Base-by-base conservation (phyloP, 2,329 filamentous ascomycete species). In the Emmonsiellopsis sp. region DNA sequence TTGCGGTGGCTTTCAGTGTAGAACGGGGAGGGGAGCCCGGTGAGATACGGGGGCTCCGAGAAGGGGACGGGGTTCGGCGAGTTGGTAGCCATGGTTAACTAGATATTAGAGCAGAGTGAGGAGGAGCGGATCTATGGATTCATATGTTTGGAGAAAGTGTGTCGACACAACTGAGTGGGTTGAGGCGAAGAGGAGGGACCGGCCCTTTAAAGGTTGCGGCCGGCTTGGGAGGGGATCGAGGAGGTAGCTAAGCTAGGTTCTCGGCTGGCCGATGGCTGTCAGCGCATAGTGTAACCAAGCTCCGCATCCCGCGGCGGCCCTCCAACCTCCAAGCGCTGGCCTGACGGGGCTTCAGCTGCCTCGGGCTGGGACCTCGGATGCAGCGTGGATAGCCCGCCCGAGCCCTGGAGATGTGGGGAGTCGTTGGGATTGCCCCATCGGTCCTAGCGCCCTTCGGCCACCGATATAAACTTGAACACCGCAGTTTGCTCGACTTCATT, bases 21-120 rank as follows among this genome's bases (percentile, higher is more conserved):
- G 71, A 88, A 86, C 10, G 86, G 82, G 0, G 83, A 86, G 0
- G 86, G 86, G 2, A 88, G 74, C 51, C 85, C 85, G 60, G 75
- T 75, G 46, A 89, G 76, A 71, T 84, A 89, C 1, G 85, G 79
- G 1, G 86, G 86, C 61, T 90, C 86, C 5, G 84, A 83, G 71
- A 89, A 87, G 49, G 86, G 86, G 31, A 87, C 66, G 3, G 73
- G 65, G 46, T 65, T 65, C 8, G 53, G 45, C 9, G 65, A 63
- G 43, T 65, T 65, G n/a, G 58, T 57, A 3, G 60, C 63, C 65
- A 68, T 68, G 14, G 36, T 45, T 48, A 17, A 27, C 21, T 59
- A 55, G 13, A 61, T 56, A 44, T 3, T 27, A 27, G 21, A 61
- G 56, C 1, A 43, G 13, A 21, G 60, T 6, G 42, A 36, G 42